Percentiles rank a stretch among this genome's conserved stretches.
Evolutionary conservation across 306 rosid species (phyloP).

Genomic region (Potentilla sterilis): DNA sequence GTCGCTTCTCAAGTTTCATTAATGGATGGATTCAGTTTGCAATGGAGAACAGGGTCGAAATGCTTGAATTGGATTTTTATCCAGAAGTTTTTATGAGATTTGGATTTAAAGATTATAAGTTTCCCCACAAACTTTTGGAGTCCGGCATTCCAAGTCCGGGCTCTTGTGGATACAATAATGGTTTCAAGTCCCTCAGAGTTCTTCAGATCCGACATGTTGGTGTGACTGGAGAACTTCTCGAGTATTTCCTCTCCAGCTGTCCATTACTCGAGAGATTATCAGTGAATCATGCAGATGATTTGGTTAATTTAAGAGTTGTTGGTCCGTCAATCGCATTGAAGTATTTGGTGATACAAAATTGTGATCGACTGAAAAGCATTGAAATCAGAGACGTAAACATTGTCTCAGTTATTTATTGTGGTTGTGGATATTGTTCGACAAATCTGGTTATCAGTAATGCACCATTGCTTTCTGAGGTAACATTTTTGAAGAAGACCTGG

Average conservation of each 20-base stretch:
- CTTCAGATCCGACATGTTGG: neutral
- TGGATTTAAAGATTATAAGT: neutral
- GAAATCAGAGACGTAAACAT: neutral
- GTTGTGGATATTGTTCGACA: neutral
- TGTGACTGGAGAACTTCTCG: neutral
- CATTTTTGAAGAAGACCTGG: neutral
- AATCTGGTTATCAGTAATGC: neutral
- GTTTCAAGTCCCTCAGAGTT: neutral
- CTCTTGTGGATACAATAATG: neutral
- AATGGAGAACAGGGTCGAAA: neutral
- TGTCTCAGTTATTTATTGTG: neutral
- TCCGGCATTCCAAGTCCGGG: neutral
- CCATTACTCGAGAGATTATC: neutral
- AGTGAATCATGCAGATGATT: neutral
- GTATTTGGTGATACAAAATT: neutral
- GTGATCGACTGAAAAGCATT: neutral
- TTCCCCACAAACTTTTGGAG: neutral
- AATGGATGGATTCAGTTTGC: neutral
- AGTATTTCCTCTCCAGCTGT: neutral
- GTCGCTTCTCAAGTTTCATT: neutral
- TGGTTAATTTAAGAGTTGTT: neutral
- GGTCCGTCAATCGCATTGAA: neutral
- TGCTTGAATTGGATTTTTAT: neutral
- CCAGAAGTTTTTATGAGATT: neutral
- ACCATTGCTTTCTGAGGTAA: neutral